Conservation (phyloP, 164 flowering plant genomes). For the Nelumbo lutea region DNA sequence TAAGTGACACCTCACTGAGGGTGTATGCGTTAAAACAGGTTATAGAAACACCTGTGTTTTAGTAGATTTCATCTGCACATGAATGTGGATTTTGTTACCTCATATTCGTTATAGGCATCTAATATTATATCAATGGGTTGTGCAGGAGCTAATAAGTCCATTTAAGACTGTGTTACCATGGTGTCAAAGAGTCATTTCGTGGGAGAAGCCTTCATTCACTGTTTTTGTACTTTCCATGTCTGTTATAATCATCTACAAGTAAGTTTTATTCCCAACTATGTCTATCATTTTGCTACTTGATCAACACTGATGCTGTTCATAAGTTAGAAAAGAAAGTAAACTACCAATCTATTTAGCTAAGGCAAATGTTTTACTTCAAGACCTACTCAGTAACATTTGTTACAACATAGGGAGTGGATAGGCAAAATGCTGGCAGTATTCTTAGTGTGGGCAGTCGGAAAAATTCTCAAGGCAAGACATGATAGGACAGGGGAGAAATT, state of each 20-base stretch:
- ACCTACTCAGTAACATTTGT: not conserved
- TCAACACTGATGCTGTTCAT: not conserved
- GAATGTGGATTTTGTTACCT: too few relatives aligned
- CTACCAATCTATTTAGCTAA: not conserved
- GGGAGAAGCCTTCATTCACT: conserved; percentile 65
- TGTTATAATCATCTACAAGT: conserved; percentile 58
- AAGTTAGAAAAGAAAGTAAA: not conserved
- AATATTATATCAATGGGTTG: not conserved
- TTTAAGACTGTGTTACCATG: conserved; percentile 28
- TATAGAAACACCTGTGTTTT: too few relatives aligned
- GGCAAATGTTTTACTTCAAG: not conserved
- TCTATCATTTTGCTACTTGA: not conserved
- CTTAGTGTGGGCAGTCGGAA: conserved; percentile 38
- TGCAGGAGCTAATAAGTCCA: conserved; percentile 72
- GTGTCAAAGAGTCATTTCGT: conserved; percentile 39
- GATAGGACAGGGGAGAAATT: conserved; percentile 19
- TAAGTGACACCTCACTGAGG: too few relatives aligned
- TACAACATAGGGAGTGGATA: conserved; percentile 66
- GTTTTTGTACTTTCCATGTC: conserved; percentile 23
- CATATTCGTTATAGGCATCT: too few relatives aligned
- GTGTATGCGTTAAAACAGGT: too few relatives aligned
- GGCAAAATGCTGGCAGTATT: conserved; percentile 54
- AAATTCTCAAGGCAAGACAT: conserved; percentile 45
- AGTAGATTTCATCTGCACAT: too few relatives aligned
- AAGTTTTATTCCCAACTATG: conserved; percentile 20